Evolutionary conservation across 2,329 filamentous ascomycete species (phyloP).

Genomic region (Ceratocystis eucalypticola): DNA sequence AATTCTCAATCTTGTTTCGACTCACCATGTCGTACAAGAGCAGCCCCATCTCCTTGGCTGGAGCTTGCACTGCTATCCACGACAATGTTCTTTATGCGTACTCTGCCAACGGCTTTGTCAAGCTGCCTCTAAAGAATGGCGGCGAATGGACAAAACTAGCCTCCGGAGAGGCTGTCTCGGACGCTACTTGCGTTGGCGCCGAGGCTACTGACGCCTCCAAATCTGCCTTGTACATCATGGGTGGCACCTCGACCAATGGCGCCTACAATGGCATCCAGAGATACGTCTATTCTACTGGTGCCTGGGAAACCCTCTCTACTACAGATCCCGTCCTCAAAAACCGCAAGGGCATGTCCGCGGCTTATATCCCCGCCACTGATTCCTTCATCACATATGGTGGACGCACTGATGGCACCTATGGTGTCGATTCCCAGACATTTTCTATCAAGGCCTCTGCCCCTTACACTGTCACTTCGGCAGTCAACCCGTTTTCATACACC

Average conservation of each 20-base stretch:
- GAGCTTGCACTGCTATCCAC: constrained; percentile 70
- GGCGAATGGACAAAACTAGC: constrained; percentile 56
- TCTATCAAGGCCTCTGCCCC: constrained; percentile 53
- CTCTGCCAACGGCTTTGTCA: constrained; percentile 60
- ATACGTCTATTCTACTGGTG: constrained; percentile 40
- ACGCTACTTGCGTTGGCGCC: constrained; percentile 63
- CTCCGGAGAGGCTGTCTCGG: constrained; percentile 56
- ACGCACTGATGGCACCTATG: constrained; percentile 43
- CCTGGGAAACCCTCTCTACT: constrained; percentile 38
- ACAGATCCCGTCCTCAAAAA: constrained; percentile 46
- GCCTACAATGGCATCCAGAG: constrained; percentile 65
- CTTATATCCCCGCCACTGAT: constrained; percentile 56
- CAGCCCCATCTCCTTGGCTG: constrained; percentile 47
- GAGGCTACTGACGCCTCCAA: constrained; percentile 43
- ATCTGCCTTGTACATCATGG: constrained; percentile 65
- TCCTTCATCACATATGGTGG: constrained; percentile 74
- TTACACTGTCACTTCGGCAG: constrained; percentile 39
- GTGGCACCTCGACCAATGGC: constrained; percentile 44
- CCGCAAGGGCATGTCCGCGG: constrained; percentile 59
- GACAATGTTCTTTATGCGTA: constrained; percentile 77
- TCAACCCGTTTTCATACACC: constrained; percentile 19
- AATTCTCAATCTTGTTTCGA: constrained; percentile 11
- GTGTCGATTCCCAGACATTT: constrained; percentile 60
- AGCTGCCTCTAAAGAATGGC: constrained; percentile 52
- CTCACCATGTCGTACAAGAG: constrained; percentile 19